Percentiles rank a stretch among this genome's conserved stretches.
These are phyloP conservation scores for Priceomyces medius DNA, from an alignment of 805 yeast genomes.

Conservation along the genomic window DNA sequence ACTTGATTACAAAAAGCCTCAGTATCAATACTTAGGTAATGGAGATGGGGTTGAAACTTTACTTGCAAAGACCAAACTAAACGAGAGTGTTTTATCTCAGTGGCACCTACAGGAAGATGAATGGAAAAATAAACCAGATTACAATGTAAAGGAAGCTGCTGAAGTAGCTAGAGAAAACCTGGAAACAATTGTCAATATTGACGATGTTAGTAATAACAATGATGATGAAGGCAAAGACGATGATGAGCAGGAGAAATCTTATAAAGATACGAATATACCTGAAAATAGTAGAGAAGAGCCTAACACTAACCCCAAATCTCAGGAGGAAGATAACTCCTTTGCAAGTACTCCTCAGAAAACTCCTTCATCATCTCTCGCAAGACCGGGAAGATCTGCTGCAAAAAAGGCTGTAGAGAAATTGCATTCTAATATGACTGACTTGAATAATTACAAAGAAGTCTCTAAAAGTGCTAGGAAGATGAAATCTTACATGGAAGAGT, in stretches of 20 bases:
- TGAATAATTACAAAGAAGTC: slow-evolving; percentile 59
- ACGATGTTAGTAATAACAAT: too few species aligned
- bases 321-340: too few species aligned
- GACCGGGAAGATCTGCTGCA: slow-evolving; percentile 55
- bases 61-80: slow-evolving; percentile 53
- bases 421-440: slow-evolving; percentile 66
- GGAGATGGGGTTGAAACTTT: slow-evolving; percentile 41
- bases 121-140: too few species aligned
- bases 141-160: not conserved
- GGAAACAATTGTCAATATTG: too few species aligned
- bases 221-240: too few species aligned
- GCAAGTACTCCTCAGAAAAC: not conserved
- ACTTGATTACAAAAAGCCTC: slow-evolving; percentile 44
- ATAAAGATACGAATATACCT: too few species aligned
- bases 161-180: not conserved
- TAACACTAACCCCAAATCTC: too few species aligned
- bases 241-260: too few species aligned
- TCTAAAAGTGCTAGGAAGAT: slow-evolving; percentile 43
- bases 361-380: slow-evolving; percentile 3
- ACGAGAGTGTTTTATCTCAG: slow-evolving; percentile 36
- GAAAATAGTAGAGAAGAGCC: too few species aligned
- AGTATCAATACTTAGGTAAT: slow-evolving; percentile 49
- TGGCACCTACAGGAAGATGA: slow-evolving; percentile 25
- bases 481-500: slow-evolving; percentile 36
- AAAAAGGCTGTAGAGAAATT: slow-evolving; percentile 63